A percentile compares a stretch with the other conserved stretches of the same genome.
Conservation (phyloP, 306 rosid genomes). For the Sechiopsis laciniata region DNA sequence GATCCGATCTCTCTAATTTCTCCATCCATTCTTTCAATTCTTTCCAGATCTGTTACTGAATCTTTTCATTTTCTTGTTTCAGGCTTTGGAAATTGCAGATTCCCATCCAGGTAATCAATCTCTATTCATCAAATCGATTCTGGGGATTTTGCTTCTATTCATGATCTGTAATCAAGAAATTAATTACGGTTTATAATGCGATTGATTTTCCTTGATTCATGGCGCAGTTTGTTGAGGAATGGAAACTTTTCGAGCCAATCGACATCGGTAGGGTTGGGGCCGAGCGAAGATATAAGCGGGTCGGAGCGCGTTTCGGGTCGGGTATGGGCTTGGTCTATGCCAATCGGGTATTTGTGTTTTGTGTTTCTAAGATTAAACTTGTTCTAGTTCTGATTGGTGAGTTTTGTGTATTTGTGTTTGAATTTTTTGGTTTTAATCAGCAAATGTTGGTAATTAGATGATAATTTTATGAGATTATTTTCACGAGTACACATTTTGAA, state of each 20-base stretch:
- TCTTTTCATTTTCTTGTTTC: conserved; percentile 5
- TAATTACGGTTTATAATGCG: background rate
- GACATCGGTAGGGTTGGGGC: conserved; percentile 41
- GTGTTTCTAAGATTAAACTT: background rate
- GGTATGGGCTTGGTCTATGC: conserved; percentile 46
- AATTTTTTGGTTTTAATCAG: background rate
- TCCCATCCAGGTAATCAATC: conserved; percentile 63
- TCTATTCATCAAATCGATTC: background rate
- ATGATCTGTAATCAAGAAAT: background rate
- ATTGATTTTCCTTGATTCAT: conserved; percentile 8
- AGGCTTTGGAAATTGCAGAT: conserved; percentile 74
- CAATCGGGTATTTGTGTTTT: conserved; percentile 27
- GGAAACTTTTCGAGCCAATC: conserved; percentile 46
- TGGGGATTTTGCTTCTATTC: background rate
- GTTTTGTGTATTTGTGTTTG: background rate
- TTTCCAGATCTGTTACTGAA: conserved; percentile 16
- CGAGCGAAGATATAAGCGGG: conserved; percentile 48
- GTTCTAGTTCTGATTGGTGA: background rate
- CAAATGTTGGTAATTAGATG: background rate
- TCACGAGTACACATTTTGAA: background rate
- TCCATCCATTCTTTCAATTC: background rate
- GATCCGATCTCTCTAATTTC: conserved; percentile 18
- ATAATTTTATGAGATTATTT: background rate
- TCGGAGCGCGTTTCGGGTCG: conserved; percentile 24
- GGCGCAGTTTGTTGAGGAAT: conserved; percentile 52